Evolutionary conservation across 345 rosid genomes (phyloP).

Genomic region (Limnanthes douglasii): DNA sequence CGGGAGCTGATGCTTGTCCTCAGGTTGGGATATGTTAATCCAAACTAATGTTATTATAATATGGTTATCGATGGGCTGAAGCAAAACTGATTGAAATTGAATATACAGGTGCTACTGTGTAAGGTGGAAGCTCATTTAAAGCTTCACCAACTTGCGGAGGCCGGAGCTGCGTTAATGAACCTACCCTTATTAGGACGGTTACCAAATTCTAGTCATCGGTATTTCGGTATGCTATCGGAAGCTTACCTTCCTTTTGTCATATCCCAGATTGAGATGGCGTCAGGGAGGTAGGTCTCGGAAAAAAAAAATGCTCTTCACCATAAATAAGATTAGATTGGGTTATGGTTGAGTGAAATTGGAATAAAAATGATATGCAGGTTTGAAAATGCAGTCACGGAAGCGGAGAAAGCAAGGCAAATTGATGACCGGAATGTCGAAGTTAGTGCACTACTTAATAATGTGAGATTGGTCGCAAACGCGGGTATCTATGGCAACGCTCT

Average conservation of each 20-base stretch:
- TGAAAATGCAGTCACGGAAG: conserved; percentile 65
- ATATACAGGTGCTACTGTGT: conserved; percentile 92
- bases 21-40: conserved; percentile 41
- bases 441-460: conserved; percentile 39
- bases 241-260: conserved; percentile 54
- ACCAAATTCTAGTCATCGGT: conserved; percentile 22
- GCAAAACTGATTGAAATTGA: too few species aligned
- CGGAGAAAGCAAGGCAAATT: conserved; percentile 65
- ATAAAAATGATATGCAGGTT: conserved; percentile 77
- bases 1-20: conserved; percentile 80
- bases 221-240: conserved; percentile 73
- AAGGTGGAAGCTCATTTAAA: conserved; percentile 88
- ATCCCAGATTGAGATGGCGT: conserved; percentile 82
- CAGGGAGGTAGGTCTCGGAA: conserved; percentile 62
- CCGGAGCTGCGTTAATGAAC: conserved; percentile 26
- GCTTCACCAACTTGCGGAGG: conserved; percentile 74
- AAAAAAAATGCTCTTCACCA: too few species aligned
- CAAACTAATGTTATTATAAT: conserved; percentile 19
- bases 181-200: conserved; percentile 35
- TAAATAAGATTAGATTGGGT: conserved; percentile 4
- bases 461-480: conserved; percentile 53
- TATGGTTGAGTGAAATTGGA: conserved; percentile 15
- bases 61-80: too few species aligned
- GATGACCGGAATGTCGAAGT: conserved; percentile 64
- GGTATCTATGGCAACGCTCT: conserved; percentile 79